These are phyloP conservation scores for Betula pendula DNA, from an alignment of 306 rosid genomes.

Conservation along the genomic window DNA sequence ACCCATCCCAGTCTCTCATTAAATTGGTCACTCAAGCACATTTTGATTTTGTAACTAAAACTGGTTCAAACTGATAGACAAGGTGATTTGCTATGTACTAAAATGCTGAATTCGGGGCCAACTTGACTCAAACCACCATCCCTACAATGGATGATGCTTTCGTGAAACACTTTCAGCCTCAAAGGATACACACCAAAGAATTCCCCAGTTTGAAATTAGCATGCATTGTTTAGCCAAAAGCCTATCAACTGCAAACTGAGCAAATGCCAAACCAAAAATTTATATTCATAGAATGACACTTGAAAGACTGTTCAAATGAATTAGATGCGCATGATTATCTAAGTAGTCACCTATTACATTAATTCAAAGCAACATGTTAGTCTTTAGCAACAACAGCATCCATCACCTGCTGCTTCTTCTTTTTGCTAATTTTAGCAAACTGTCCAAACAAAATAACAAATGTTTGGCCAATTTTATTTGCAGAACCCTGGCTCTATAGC, in stretches of 20 bases:
- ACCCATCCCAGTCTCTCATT: background rate
- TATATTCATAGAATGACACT: too few relatives aligned
- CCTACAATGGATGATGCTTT: too few relatives aligned
- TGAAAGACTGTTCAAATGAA: background rate
- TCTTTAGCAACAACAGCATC: background rate
- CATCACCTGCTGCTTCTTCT: background rate
- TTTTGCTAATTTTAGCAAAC: background rate
- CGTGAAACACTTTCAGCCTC: too few relatives aligned
- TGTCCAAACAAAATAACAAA: background rate
- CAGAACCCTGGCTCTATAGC: background rate
- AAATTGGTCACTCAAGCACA: background rate
- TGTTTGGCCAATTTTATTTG: background rate
- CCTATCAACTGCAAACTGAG: too few relatives aligned
- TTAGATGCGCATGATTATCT: too few relatives aligned
- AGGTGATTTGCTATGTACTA: background rate
- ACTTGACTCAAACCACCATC: too few relatives aligned
- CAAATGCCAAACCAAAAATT: background rate
- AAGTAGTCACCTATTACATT: background rate
- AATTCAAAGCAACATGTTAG: background rate
- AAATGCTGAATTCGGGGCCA: too few relatives aligned
- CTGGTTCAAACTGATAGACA: background rate
- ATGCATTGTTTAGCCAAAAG: too few relatives aligned
- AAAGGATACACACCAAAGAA: too few relatives aligned
- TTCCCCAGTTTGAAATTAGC: too few relatives aligned
- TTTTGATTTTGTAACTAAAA: background rate